Conservation (phyloP, 1,139 yeast genomes). For the Zygosaccharomyces pseudobailii region DNA sequence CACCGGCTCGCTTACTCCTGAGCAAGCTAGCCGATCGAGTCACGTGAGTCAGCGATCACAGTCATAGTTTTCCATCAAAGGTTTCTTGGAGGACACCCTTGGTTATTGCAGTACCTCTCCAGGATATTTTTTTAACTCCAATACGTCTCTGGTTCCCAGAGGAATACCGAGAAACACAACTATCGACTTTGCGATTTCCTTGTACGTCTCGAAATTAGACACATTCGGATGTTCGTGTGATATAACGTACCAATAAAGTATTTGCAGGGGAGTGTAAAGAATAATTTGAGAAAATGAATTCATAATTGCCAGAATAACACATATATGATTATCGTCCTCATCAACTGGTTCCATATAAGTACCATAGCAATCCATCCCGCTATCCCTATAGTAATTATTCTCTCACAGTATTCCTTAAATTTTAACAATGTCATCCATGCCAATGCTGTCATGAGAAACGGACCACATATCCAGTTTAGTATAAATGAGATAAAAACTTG, state of each 20-base stretch:
- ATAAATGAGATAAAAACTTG: conserved; percentile 42
- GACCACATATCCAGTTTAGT: conserved; percentile 55
- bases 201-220: conserved; percentile 33
- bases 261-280: conserved; percentile 51
- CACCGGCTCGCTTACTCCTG: too few relatives aligned
- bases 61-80: too few relatives aligned
- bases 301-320: conserved; percentile 50
- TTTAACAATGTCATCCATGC: conserved; percentile 54
- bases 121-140: too few relatives aligned
- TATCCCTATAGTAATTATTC: conserved; percentile 55
- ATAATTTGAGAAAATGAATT: conserved; percentile 52
- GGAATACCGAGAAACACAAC: conserved; percentile 55
- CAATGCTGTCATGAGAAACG: conserved; percentile 53
- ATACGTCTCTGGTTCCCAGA: conserved; percentile 39
- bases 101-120: too few relatives aligned
- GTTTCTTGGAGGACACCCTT: too few relatives aligned
- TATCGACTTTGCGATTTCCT: conserved; percentile 47
- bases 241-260: conserved; percentile 44
- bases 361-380: conserved; percentile 67
- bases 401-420: conserved; percentile 46
- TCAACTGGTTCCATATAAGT: conserved; percentile 57
- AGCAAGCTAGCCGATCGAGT: too few relatives aligned
- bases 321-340: conserved; percentile 48
- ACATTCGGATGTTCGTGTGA: conserved; percentile 22
- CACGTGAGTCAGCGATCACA: too few relatives aligned